Evolutionary conservation across 345 rosid genomes (phyloP), one percentile per base, ranked within the genome.

Genomic region (Pistacia atlantica): DNA sequence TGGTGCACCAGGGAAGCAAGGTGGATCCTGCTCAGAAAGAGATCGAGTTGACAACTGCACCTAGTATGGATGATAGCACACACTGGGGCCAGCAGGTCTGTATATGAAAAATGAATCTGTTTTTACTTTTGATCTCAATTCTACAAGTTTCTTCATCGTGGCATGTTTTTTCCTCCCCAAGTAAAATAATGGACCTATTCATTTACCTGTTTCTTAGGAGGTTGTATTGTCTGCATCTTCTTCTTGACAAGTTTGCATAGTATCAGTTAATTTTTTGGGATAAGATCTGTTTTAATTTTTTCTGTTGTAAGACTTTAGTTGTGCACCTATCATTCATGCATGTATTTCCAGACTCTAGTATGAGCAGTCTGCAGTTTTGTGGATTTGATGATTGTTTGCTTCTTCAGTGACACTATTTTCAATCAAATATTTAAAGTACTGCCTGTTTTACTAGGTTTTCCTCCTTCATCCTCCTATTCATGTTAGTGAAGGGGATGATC

Each of bases 41-140:
- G 69, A 79, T 96, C 74, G 98, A 93, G 84, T 82, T 96, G 82
- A 90, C 97, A 48, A 93, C 99, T 66, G 97, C 95, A 49, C 99
- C 99, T 71, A 93, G 95, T 67, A 79, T 77, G 58, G 84, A 92
- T 73, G 79, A 88, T 68, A 86, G 91, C 86, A 96, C 99, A 9
- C 98, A 96, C 70, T 96, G 99, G 99, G 98, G 98, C 54, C 99
- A 96, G 79, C 99, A 93, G 98, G 99, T 95, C 14, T 60, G 65
- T 69, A 65, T 74, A 71, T 14, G 16, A 11, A 52, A 4, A 75
- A 65, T 37, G 13, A 54, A 25, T 16, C 22, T 49, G 45, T 28
- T 48, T 48, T 11, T 25, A 22, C 10, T 4, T 6, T 22, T 48
- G 12, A 49, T 22, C 7, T 68, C 25, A 14, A 9, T 31, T 28